A percentile compares a stretch with the other conserved stretches of the same genome.
These are phyloP conservation scores for Coemansia sp. DNA, from an alignment of 192 early-diverging fungal species.

Conservation along the genomic window DNA sequence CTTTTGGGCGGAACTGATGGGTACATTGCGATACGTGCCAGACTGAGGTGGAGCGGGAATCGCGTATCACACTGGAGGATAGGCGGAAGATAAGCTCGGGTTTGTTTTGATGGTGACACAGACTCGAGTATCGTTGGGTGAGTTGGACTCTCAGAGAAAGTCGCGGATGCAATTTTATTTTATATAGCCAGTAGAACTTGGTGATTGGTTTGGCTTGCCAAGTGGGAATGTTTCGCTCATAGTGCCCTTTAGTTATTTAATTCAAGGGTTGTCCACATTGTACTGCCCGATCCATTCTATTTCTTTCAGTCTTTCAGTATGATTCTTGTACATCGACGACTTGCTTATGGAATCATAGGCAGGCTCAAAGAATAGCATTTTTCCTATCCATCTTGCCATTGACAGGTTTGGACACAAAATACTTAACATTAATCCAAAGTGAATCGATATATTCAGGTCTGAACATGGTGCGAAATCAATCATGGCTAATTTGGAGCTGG, in stretches of 20 bases:
- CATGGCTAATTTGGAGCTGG: background rate
- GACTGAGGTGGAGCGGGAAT: no score
- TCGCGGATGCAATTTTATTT: no score
- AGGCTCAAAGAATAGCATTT: background rate
- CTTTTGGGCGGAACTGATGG: no score
- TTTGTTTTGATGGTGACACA: no score
- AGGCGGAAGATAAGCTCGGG: no score
- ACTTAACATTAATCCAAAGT: background rate
- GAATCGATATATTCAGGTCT: background rate
- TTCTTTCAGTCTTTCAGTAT: background rate
- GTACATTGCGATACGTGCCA: no score
- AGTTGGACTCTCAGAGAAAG: no score
- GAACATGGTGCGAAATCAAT: background rate
- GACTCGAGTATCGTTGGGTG: no score
- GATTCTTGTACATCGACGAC: background rate
- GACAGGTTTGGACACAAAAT: background rate
- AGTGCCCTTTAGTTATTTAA: no score
- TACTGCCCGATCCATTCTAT: background rate
- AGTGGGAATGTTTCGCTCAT: background rate
- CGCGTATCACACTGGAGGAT: no score
- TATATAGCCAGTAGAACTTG: no score
- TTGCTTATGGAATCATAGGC: background rate
- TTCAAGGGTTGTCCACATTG: no score
- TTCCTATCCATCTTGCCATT: background rate
- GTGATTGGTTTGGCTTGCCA: background rate